phyloP scores from a whole-genome alignment of 2,329 filamentous ascomycete genomes.

The Diaporthe australafricana region DNA sequence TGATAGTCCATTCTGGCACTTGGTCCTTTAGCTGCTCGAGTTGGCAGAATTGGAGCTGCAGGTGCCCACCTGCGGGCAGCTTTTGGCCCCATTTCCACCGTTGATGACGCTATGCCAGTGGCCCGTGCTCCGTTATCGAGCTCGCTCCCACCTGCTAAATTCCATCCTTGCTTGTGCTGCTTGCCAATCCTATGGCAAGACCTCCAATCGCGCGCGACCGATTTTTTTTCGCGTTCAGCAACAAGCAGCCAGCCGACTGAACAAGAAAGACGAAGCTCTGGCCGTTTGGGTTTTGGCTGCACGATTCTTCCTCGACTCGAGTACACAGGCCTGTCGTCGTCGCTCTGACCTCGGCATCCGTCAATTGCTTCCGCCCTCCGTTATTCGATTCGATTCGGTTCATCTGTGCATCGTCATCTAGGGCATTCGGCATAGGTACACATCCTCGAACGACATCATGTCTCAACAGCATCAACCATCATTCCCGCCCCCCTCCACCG shows the following conservation, averaged over 20 bases:
- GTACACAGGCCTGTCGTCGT: conserved; percentile 9
- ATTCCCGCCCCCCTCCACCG: conserved; percentile 57
- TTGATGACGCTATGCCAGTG: conserved; percentile 19
- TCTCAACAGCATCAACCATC: conserved; percentile 53
- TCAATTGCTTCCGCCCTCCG: conserved; percentile 24
- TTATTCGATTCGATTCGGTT: neutral
- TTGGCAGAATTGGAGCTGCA: conserved; percentile 12
- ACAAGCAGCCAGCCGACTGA: conserved; percentile 18
- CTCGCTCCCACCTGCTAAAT: conserved; percentile 17
- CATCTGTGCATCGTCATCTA: conserved; percentile 15
- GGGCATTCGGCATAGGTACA: conserved; percentile 6
- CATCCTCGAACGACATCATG: conserved; percentile 45
- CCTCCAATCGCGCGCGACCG: conserved; percentile 33
- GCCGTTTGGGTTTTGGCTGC: conserved; percentile 8
- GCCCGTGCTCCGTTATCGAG: conserved; percentile 25
- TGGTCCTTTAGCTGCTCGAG: too few relatives aligned
- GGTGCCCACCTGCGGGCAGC: conserved; percentile 20
- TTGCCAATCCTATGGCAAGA: conserved; percentile 28
- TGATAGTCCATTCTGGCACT: too few relatives aligned
- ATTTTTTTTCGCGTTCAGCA: conserved; percentile 36
- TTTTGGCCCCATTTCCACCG: neutral
- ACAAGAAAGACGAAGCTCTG: conserved; percentile 19
- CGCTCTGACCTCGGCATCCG: neutral
- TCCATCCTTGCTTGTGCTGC: conserved; percentile 30
- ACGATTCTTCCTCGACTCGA: conserved; percentile 9